Percentiles rank a stretch among this genome's conserved stretches.
These are phyloP conservation scores for Catunica adiposa DNA, from an alignment of 2,329 filamentous ascomycete genomes.

Conservation along the genomic window DNA sequence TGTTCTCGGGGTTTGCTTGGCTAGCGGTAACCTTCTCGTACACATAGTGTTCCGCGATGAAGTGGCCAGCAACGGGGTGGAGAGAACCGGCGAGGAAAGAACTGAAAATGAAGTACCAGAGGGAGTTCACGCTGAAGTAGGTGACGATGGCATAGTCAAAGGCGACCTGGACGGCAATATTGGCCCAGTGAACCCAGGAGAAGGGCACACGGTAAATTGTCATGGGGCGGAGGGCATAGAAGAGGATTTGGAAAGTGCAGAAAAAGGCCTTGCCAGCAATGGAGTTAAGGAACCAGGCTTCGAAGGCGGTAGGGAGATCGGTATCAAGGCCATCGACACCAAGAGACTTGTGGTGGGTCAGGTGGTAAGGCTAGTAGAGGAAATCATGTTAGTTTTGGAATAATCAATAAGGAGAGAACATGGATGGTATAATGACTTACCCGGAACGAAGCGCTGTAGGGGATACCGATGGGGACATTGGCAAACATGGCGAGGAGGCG, in stretches of 20 bases:
- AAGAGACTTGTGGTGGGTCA: constrained; percentile 97
- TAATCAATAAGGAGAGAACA: constrained; percentile 2
- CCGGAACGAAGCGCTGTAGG: constrained; percentile 90
- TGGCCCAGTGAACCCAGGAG: constrained; percentile 69
- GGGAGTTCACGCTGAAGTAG: constrained; percentile 41
- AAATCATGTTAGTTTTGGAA: constrained; percentile 15
- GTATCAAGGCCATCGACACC: constrained; percentile 93
- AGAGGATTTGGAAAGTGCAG: constrained; percentile 97
- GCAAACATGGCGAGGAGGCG: constrained; percentile 79
- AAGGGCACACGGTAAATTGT: constrained; percentile 80
- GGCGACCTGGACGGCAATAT: constrained; percentile 56
- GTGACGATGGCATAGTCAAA: constrained; percentile 61
- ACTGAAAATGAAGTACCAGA: constrained; percentile 73
- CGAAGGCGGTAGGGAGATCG: constrained; percentile 79
- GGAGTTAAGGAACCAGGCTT: constrained; percentile 86
- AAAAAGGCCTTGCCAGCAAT: constrained; percentile 96
- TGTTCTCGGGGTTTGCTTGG: constrained; percentile 40
- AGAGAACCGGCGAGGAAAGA: constrained; percentile 88
- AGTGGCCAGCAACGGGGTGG: constrained; percentile 89
- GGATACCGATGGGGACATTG: constrained; percentile 87
- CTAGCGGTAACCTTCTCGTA: constrained; percentile 46
- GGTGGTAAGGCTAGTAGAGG: constrained; percentile 64
- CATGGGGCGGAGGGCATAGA: constrained; percentile 94
- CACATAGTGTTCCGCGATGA: constrained; percentile 95
- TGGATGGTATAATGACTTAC: constrained; percentile 34